Conservation (phyloP, 129 eudicot species). For the Centaurea solstitialis region DNA sequence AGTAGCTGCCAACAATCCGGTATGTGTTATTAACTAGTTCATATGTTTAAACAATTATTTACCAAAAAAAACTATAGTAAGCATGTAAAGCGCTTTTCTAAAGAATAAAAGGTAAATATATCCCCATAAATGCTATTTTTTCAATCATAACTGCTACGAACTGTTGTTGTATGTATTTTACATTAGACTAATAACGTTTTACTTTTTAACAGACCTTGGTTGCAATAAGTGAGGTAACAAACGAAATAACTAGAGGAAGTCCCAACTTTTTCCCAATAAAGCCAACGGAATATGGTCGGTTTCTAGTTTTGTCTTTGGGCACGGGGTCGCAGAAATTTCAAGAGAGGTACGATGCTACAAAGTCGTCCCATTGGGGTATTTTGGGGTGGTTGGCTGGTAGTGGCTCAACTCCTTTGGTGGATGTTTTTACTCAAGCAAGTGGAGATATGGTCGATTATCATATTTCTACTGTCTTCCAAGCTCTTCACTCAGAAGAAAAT, state of each 20-base stretch:
- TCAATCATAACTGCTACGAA: too few species aligned
- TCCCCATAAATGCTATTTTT: too few species aligned
- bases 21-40: background rate
- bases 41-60: background rate
- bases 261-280: constrained; percentile 29
- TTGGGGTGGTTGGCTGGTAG: constrained; percentile 45
- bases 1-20: constrained; percentile 56
- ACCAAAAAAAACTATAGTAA: too few species aligned
- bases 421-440: constrained; percentile 43
- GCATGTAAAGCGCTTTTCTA: too few species aligned
- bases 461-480: constrained; percentile 36
- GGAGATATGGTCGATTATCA: constrained; percentile 55
- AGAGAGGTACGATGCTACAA: constrained; percentile 38
- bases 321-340: constrained; percentile 46
- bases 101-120: too few species aligned
- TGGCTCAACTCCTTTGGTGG: constrained; percentile 50
- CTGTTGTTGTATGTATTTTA: background rate
- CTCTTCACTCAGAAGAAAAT: constrained; percentile 37
- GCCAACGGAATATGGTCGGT: constrained; percentile 45
- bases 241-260: constrained; percentile 36
- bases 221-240: constrained; percentile 51
- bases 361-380: constrained; percentile 57
- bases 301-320: constrained; percentile 57
- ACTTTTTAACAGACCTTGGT: constrained; percentile 38
- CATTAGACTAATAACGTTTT: background rate